Percentiles rank a stretch among this genome's conserved stretches.
Evolutionary conservation across 2,329 filamentous ascomycete genomes (phyloP).

Genomic region (Paecilomyces niveus): DNA sequence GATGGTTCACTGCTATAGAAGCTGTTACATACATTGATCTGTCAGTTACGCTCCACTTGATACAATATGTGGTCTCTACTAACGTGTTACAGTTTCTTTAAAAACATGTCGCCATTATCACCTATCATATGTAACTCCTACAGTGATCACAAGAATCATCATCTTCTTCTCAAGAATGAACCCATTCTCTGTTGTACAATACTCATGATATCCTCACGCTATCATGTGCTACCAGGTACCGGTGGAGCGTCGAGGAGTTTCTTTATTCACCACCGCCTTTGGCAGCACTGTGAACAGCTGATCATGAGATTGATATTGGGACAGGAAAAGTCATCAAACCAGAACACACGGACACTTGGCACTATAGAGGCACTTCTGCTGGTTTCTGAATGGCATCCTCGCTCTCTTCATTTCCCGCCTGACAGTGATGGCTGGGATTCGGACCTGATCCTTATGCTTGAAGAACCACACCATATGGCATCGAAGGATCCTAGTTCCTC

Average conservation of each 20-base stretch:
- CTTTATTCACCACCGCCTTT: constrained; percentile 45
- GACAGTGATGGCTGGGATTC: constrained; percentile 49
- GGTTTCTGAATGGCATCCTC: constrained; percentile 49
- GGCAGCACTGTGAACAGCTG: constrained; percentile 47
- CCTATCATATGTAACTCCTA: constrained; percentile 44
- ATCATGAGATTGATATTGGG: constrained; percentile 46
- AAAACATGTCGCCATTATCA: constrained; percentile 41
- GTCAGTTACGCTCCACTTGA: constrained; percentile 15
- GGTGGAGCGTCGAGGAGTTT: constrained; percentile 39
- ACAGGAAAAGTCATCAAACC: constrained; percentile 44
- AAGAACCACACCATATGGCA: not conserved
- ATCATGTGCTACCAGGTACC: constrained; percentile 32
- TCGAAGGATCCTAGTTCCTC: constrained; percentile 30
- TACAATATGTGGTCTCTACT: not conserved
- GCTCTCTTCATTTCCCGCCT: constrained; percentile 46
- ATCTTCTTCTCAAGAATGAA: constrained; percentile 42
- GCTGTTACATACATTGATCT: constrained; percentile 44
- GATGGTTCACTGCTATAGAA: constrained; percentile 48
- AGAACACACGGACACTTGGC: constrained; percentile 41
- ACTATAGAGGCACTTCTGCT: constrained; percentile 47
- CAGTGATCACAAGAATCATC: constrained; percentile 40
- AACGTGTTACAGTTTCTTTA: constrained; percentile 31
- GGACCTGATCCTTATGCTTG: constrained; percentile 34
- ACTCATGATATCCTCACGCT: constrained; percentile 46
- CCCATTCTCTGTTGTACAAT: constrained; percentile 47